These are phyloP conservation scores for Mortierella antarctica DNA, from an alignment of 192 early-diverging fungal species.

Conservation along the genomic window DNA sequence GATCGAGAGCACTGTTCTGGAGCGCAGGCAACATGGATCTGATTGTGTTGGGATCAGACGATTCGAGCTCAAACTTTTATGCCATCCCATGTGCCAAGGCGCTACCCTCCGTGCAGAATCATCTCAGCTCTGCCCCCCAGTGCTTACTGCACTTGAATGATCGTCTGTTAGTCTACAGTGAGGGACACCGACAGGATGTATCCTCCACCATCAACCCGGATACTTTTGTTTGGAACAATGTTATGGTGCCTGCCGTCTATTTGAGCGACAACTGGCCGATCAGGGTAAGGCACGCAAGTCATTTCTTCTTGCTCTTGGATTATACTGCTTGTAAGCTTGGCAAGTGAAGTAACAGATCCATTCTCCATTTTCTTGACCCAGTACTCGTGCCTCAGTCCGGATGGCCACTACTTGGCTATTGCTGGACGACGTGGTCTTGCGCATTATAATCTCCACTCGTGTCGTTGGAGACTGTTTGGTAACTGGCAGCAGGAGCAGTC, in stretches of 20 bases:
- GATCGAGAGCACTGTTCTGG: conserved; percentile 76
- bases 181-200: conserved; percentile 69
- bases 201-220: conserved; percentile 75
- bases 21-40: conserved; percentile 73
- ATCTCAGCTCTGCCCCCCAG: conserved; percentile 48
- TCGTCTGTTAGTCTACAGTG: conserved; percentile 72
- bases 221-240: conserved; percentile 76
- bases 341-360: not conserved
- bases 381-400: conserved; percentile 74
- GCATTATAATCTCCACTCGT: conserved; percentile 75
- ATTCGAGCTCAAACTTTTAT: conserved; percentile 41
- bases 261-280: conserved; percentile 88
- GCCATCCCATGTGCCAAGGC: conserved; percentile 43
- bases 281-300: conserved; percentile 53
- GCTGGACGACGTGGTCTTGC: conserved; percentile 88
- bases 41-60: conserved; percentile 67
- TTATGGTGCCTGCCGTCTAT: conserved; percentile 80
- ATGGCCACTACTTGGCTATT: conserved; percentile 82
- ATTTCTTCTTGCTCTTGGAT: not conserved
- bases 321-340: not conserved
- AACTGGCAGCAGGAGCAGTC: conserved; percentile 84
- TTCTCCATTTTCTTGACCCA: conserved; percentile 21
- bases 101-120: conserved; percentile 42
- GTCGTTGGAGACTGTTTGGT: conserved; percentile 92
- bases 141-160: conserved; percentile 76